Conservation (phyloP, 768 basidiomycete genomes). For the Amanita rimosa region DNA sequence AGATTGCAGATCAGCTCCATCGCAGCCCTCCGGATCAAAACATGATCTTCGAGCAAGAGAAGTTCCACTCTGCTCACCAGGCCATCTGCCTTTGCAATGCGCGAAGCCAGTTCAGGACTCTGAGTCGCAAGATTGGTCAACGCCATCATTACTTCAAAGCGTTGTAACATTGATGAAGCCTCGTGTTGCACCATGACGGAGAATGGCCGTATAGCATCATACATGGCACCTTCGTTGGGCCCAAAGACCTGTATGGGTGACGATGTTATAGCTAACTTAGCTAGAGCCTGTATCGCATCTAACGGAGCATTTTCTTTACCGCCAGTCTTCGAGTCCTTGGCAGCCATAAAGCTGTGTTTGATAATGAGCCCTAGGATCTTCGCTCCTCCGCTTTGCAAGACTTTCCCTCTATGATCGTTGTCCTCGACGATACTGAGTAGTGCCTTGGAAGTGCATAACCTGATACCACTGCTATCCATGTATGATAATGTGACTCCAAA, state of each 20-base stretch:
- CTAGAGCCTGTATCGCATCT: constrained; percentile 74
- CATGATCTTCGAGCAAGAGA: constrained; percentile 73
- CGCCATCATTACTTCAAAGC: constrained; percentile 93
- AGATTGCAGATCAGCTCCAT: constrained; percentile 92
- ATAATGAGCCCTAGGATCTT: constrained; percentile 54
- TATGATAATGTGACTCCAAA: constrained; percentile 44
- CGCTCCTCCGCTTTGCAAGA: constrained; percentile 71
- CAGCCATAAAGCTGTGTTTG: constrained; percentile 28
- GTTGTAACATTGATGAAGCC: constrained; percentile 63
- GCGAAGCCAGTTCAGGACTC: constrained; percentile 48
- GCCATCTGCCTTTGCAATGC: constrained; percentile 52
- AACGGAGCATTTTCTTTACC: constrained; percentile 35
- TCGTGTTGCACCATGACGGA: constrained; percentile 60
- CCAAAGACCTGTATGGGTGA: constrained; percentile 89
- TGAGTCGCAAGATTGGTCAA: constrained; percentile 90
- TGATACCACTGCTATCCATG: constrained; percentile 55
- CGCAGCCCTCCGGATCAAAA: constrained; percentile 74
- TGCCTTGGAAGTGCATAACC: constrained; percentile 44
- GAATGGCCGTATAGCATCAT: constrained; percentile 80
- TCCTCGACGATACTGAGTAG: constrained; percentile 68
- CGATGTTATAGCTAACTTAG: constrained; percentile 88
- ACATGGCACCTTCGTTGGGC: constrained; percentile 61
- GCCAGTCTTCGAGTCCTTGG: constrained; percentile 15
- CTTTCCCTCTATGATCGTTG: constrained; percentile 62
- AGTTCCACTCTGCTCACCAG: constrained; percentile 59